Conservation (phyloP, 352 stramenopile species). For the Pythium periplocum region DNA sequence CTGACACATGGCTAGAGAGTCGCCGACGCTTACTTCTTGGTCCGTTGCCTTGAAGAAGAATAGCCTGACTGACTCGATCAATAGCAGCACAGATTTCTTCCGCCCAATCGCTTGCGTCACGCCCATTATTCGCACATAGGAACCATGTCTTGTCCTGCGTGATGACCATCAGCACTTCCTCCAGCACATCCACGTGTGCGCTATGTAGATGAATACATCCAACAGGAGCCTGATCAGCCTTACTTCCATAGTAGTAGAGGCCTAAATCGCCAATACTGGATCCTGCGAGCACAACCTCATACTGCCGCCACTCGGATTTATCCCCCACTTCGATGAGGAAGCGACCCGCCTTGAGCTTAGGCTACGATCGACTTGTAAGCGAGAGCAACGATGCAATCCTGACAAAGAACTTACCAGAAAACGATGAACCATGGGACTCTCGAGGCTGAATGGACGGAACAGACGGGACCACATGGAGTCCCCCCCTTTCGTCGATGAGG, state of each 20-base stretch:
- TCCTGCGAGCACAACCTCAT: conserved; percentile 61
- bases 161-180: conserved; percentile 75
- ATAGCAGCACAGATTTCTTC: conserved; percentile 57
- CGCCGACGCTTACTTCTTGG: conserved; percentile 21
- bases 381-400: not conserved
- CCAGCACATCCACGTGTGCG: conserved; percentile 63
- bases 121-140: conserved; percentile 52
- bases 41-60: conserved; percentile 14
- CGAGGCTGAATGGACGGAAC: conserved; percentile 37
- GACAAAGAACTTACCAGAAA: conserved; percentile 28
- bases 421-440: conserved; percentile 24
- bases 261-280: conserved; percentile 41
- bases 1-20: conserved; percentile 36
- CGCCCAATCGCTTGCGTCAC: conserved; percentile 57
- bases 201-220: conserved; percentile 57
- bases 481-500: not conserved
- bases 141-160: conserved; percentile 79
- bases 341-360: conserved; percentile 52
- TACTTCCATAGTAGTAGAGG: conserved; percentile 63
- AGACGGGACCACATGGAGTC: conserved; percentile 47
- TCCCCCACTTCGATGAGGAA: conserved; percentile 56
- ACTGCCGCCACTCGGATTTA: conserved; percentile 48
- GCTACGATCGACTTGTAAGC: conserved; percentile 19
- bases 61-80: conserved; percentile 28
- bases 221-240: conserved; percentile 27